These are phyloP conservation scores for Halophytophthora polymorphica DNA, from an alignment of 352 stramenopile genomes.

Conservation along the genomic window DNA sequence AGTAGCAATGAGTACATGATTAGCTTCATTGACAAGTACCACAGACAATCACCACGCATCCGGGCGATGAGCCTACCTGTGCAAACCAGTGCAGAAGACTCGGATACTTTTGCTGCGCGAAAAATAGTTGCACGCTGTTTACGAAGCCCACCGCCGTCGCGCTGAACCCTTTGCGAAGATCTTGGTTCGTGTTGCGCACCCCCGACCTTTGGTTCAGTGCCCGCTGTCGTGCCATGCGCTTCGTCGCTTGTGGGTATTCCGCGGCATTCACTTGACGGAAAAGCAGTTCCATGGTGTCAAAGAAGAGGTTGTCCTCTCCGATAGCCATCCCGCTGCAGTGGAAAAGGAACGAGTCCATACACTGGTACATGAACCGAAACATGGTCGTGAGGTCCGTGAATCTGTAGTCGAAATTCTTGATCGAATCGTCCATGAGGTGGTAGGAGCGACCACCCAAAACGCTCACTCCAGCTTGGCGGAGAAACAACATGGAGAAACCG, in stretches of 20 bases:
- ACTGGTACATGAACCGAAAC: conserved; percentile 84
- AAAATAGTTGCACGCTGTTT: conserved; percentile 76
- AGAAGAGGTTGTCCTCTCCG: conserved; percentile 72
- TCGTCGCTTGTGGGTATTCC: conserved; percentile 59
- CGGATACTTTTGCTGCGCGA: conserved; percentile 78
- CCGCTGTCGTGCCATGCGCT: conserved; percentile 18
- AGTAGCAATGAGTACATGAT: conserved; percentile 1
- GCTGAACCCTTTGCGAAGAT: conserved; percentile 35
- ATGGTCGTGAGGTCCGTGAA: conserved; percentile 39
- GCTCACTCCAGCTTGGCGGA: conserved; percentile 28
- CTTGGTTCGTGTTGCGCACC: conserved; percentile 18
- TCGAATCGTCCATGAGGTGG: conserved; percentile 47
- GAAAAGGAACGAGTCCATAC: conserved; percentile 71
- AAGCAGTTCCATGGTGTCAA: conserved; percentile 62
- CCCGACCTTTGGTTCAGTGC: conserved; percentile 2
- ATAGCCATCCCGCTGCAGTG: conserved; percentile 78
- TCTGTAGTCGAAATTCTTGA: conserved; percentile 26
- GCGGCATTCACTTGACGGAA: conserved; percentile 69
- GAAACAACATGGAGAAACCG: conserved; percentile 46
- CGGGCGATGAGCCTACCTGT: conserved; percentile 34
- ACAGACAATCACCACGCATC: background rate
- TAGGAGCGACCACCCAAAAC: conserved; percentile 19
- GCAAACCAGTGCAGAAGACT: conserved; percentile 82
- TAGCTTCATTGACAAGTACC: background rate
- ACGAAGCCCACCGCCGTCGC: conserved; percentile 50